These are phyloP conservation scores for Penicillium argentinense DNA, from an alignment of 495 filamentous ascomycete genomes.

Conservation along the genomic window DNA sequence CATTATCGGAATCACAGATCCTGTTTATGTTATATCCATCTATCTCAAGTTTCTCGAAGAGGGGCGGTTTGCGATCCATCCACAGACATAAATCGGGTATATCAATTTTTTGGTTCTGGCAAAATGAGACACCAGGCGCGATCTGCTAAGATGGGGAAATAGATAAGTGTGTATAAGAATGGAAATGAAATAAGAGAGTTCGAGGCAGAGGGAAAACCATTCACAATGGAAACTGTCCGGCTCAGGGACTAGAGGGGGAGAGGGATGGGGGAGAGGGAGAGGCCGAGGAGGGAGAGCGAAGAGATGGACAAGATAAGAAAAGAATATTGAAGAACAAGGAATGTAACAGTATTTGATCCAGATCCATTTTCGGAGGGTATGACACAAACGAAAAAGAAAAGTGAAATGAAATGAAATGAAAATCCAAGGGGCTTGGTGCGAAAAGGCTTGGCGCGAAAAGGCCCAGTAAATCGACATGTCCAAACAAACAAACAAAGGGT, in stretches of 20 bases:
- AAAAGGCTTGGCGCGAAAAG: too few species aligned
- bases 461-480: constrained; percentile 11
- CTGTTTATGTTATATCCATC: too few species aligned
- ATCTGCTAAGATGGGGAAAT: neutral
- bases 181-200: constrained; percentile 4
- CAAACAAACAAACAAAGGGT: constrained; percentile 1
- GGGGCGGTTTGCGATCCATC: too few species aligned
- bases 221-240: constrained; percentile 13
- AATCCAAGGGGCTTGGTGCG: too few species aligned
- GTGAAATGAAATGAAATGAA: neutral
- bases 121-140: neutral
- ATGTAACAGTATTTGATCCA: neutral
- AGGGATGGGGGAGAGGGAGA: neutral
- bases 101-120: constrained; percentile 16
- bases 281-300: constrained; percentile 4
- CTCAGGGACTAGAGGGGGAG: neutral
- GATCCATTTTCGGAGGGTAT: constrained; percentile 1
- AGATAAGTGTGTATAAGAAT: constrained; percentile 4
- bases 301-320: constrained; percentile 9
- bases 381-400: constrained; percentile 12
- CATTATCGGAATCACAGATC: too few species aligned
- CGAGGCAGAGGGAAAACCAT: constrained; percentile 6
- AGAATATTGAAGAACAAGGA: constrained; percentile 1
- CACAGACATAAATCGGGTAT: constrained; percentile 18
- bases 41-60: too few species aligned